Evolutionary conservation across 176 grass and related monocot species (phyloP).

Genomic region (Saccharum spontaneum): DNA sequence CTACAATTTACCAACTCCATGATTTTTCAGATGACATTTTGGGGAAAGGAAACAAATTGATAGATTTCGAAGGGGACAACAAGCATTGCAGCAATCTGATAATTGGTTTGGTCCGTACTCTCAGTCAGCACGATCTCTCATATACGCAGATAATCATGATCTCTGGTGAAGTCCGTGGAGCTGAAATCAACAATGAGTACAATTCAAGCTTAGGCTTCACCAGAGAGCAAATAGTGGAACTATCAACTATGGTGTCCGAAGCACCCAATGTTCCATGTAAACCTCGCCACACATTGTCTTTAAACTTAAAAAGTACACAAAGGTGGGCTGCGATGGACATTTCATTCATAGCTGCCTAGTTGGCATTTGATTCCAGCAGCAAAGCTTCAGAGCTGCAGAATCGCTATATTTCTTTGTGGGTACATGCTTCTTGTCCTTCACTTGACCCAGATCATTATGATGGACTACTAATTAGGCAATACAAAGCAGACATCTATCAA

Average conservation of each 20-base stretch:
- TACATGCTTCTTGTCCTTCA: constrained; percentile 31
- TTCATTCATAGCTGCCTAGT: constrained; percentile 23
- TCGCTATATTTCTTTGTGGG: constrained; percentile 35
- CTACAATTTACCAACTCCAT: no score
- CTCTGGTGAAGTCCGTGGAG: neutral
- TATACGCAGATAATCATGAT: neutral
- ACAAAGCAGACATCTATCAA: constrained; percentile 34
- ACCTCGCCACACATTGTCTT: neutral
- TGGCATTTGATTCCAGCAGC: constrained; percentile 42
- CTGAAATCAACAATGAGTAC: neutral
- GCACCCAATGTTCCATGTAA: no score
- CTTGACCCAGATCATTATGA: constrained; percentile 26
- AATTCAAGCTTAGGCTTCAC: neutral
- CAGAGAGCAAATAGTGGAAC: neutral
- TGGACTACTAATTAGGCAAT: constrained; percentile 30
- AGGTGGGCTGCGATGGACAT: neutral
- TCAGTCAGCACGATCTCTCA: neutral
- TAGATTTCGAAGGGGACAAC: no score
- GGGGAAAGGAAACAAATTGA: no score
- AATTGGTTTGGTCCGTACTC: neutral
- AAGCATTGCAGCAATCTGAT: neutral
- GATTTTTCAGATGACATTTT: no score
- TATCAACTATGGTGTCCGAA: neutral
- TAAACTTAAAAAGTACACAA: neutral
- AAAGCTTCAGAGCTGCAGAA: constrained; percentile 45